phyloP scores from a whole-genome alignment of 2,329 filamentous ascomycete species.

The Alternaria sp. region DNA sequence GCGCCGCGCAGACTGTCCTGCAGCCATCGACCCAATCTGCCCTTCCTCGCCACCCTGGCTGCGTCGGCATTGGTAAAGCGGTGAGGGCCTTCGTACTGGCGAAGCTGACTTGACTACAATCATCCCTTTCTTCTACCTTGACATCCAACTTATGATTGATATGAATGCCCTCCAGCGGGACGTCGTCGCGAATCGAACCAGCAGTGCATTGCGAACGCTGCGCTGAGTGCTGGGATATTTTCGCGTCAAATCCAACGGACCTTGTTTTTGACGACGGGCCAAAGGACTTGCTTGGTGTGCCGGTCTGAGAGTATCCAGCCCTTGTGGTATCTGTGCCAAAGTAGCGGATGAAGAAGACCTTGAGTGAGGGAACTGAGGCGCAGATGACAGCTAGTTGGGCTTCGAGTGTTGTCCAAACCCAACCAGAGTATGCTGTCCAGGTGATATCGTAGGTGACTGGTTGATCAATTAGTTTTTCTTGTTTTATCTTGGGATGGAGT shows the following conservation, averaged over 20 bases:
- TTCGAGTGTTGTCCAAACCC: constrained; percentile 54
- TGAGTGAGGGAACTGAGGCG: constrained; percentile 55
- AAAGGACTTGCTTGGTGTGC: constrained; percentile 10
- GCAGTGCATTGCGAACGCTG: constrained; percentile 5
- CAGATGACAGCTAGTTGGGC: constrained; percentile 55
- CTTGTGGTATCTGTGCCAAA: constrained; percentile 33
- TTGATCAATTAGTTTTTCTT: neutral
- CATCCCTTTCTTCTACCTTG: constrained; percentile 30
- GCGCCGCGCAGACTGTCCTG: constrained; percentile 27
- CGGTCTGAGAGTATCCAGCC: constrained; percentile 16
- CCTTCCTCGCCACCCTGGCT: constrained; percentile 8
- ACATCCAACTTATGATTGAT: constrained; percentile 33
- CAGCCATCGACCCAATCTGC: constrained; percentile 28
- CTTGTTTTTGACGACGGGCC: neutral
- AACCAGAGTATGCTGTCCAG: constrained; percentile 51
- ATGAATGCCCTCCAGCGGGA: constrained; percentile 34
- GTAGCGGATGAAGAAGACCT: constrained; percentile 56
- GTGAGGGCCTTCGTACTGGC: constrained; percentile 33
- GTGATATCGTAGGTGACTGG: constrained; percentile 52
- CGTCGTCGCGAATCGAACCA: constrained; percentile 12
- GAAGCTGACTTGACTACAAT: constrained; percentile 28
- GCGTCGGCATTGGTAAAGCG: constrained; percentile 18
- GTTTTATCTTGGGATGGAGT: too few relatives aligned
- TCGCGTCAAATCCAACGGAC: neutral
- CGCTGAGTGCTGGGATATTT: neutral